phyloP scores from a whole-genome alignment of 768 basidiomycete species.

The Tylopilus sp. region DNA sequence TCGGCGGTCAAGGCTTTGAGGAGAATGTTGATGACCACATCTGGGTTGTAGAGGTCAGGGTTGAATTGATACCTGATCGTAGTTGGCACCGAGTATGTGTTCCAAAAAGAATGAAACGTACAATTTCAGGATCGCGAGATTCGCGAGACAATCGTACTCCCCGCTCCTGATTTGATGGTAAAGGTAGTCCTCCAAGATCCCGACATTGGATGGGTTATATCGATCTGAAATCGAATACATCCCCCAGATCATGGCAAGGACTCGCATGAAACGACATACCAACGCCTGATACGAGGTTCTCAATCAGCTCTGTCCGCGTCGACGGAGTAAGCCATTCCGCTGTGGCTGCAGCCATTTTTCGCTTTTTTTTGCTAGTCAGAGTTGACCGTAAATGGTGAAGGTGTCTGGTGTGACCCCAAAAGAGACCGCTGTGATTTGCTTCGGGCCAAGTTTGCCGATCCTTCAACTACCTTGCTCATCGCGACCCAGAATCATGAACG shows the following conservation, averaged over 20 bases:
- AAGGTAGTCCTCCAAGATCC: slow-evolving; percentile 94
- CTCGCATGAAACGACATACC: slow-evolving; percentile 45
- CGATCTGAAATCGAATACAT: slow-evolving; percentile 58
- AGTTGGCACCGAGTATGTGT: neutral
- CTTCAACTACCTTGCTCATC: too few relatives aligned
- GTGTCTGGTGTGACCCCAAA: slow-evolving; percentile 3
- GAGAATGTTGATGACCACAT: slow-evolving; percentile 92
- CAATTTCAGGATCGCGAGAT: slow-evolving; percentile 93
- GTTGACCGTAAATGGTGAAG: neutral
- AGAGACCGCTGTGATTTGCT: slow-evolving; percentile 2
- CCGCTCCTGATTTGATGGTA: slow-evolving; percentile 89
- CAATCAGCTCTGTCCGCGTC: slow-evolving; percentile 82
- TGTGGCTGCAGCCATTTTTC: slow-evolving; percentile 34
- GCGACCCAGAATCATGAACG: slow-evolving; percentile 9
- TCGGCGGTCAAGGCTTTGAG: slow-evolving; percentile 84
- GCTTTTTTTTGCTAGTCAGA: slow-evolving; percentile 10
- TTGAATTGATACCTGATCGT: slow-evolving; percentile 88
- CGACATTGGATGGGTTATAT: slow-evolving; percentile 93
- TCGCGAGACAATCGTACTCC: slow-evolving; percentile 93
- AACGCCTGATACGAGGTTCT: slow-evolving; percentile 87
- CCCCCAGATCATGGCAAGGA: neutral
- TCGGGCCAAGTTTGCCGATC: too few relatives aligned
- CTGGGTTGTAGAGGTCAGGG: slow-evolving; percentile 86
- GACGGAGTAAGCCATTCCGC: slow-evolving; percentile 71
- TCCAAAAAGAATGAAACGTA: slow-evolving; percentile 33